A percentile compares a stretch with the other conserved stretches of the same genome.
These are phyloP conservation scores for Aspergillus felis DNA, from an alignment of 2,329 filamentous ascomycete genomes.

Conservation along the genomic window DNA sequence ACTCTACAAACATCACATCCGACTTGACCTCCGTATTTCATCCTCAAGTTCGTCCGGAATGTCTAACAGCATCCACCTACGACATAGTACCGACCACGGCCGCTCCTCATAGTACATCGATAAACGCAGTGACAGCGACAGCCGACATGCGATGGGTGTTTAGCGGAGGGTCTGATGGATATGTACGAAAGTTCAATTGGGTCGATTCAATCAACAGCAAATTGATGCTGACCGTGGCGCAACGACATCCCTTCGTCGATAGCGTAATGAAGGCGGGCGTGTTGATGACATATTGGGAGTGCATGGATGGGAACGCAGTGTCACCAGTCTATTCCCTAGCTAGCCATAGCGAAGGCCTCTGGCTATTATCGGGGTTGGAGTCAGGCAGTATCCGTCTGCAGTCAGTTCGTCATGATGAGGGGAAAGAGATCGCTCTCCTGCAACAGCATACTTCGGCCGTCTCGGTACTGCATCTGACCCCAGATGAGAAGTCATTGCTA, in stretches of 20 bases:
- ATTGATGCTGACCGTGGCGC: slow-evolving; percentile 86
- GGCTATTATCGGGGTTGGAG: slow-evolving; percentile 86
- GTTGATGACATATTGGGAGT: slow-evolving; percentile 96
- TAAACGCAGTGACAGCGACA: slow-evolving; percentile 88
- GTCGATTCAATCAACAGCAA: slow-evolving; percentile 93
- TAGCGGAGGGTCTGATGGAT: slow-evolving; percentile 89
- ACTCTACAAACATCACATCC: slow-evolving; percentile 28
- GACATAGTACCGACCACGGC: slow-evolving; percentile 97
- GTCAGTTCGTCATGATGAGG: slow-evolving; percentile 89
- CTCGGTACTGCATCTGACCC: slow-evolving; percentile 74
- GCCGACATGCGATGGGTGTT: slow-evolving; percentile 95
- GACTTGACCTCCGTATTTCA: slow-evolving; percentile 45
- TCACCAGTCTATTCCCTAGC: slow-evolving; percentile 94
- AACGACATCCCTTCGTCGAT: slow-evolving; percentile 94
- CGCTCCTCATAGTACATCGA: slow-evolving; percentile 89
- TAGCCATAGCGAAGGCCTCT: slow-evolving; percentile 82
- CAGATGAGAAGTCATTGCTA: slow-evolving; percentile 80
- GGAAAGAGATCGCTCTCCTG: slow-evolving; percentile 77
- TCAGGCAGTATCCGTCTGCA: slow-evolving; percentile 91
- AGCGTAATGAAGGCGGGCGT: slow-evolving; percentile 94
- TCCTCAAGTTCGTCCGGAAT: slow-evolving; percentile 69
- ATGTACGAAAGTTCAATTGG: slow-evolving; percentile 95
- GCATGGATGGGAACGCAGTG: slow-evolving; percentile 71
- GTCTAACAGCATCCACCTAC: slow-evolving; percentile 74
- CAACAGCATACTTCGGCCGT: slow-evolving; percentile 87